phyloP scores from a whole-genome alignment of 495 filamentous ascomycete genomes.

The Xylaria bambusicola region DNA sequence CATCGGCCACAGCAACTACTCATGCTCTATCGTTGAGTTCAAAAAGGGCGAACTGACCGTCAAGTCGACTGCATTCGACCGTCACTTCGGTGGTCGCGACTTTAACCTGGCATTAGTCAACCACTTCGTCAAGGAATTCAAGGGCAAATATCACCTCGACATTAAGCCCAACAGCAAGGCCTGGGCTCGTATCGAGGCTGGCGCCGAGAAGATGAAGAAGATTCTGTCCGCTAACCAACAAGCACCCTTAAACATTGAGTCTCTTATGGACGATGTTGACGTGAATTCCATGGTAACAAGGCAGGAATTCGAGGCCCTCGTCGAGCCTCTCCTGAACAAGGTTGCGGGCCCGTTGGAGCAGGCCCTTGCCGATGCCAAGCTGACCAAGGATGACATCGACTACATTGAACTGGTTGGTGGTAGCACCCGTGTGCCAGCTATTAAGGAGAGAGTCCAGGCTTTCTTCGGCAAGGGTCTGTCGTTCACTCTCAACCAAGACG shows the following conservation, averaged over 20 bases:
- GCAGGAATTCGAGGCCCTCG: constrained; percentile 88
- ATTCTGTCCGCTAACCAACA: constrained; percentile 92
- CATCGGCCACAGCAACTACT: constrained; percentile 95
- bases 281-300: constrained; percentile 87
- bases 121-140: constrained; percentile 93
- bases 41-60: constrained; percentile 95
- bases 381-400: constrained; percentile 90
- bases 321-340: constrained; percentile 80
- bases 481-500: constrained; percentile 97
- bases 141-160: constrained; percentile 88
- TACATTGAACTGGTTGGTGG: constrained; percentile 92
- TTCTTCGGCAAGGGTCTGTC: constrained; percentile 93
- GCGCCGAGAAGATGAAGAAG: constrained; percentile 98
- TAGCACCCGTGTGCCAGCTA: constrained; percentile 86
- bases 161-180: constrained; percentile 89
- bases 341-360: constrained; percentile 77
- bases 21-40: constrained; percentile 92
- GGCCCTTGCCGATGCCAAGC: constrained; percentile 86
- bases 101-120: constrained; percentile 94
- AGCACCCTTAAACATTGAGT: constrained; percentile 97
- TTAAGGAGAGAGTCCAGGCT: constrained; percentile 86
- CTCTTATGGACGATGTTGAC: constrained; percentile 96
- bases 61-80: constrained; percentile 88
- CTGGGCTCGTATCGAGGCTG: constrained; percentile 78
- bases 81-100: constrained; percentile 96